Evolutionary conservation across 225 moss, liverwort and hornwort genomes (phyloP).

Genomic region (Physcomitrellopsis africana): DNA sequence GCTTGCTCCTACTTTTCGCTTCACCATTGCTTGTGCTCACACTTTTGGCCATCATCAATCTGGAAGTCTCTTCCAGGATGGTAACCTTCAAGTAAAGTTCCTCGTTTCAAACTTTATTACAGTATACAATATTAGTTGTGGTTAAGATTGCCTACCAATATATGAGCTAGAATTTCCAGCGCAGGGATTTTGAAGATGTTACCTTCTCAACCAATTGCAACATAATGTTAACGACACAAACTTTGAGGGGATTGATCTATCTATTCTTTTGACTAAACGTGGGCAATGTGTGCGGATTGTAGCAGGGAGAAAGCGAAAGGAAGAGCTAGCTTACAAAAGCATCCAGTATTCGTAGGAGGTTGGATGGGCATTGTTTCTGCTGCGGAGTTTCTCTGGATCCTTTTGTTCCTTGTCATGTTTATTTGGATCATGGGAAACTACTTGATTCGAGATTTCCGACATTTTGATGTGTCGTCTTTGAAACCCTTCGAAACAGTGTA

Average conservation of each 20-base stretch:
- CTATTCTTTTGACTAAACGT: slow-evolving; percentile 7
- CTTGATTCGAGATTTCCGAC: slow-evolving; percentile 40
- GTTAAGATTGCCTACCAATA: slow-evolving; percentile 1
- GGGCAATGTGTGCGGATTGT: slow-evolving; percentile 27
- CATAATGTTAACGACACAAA: background rate
- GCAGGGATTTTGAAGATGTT: background rate
- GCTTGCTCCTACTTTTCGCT: slow-evolving; percentile 48
- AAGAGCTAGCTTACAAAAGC: slow-evolving; percentile 46
- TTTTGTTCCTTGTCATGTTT: slow-evolving; percentile 56
- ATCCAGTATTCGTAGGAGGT: slow-evolving; percentile 50
- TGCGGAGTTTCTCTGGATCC: slow-evolving; percentile 58
- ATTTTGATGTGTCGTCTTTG: slow-evolving; percentile 37
- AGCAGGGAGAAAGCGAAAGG: slow-evolving; percentile 49
- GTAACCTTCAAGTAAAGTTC: slow-evolving; percentile 41
- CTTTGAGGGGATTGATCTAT: slow-evolving; percentile 9
- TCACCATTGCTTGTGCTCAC: slow-evolving; percentile 50
- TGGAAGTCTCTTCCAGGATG: slow-evolving; percentile 46
- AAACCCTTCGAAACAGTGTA: slow-evolving; percentile 52
- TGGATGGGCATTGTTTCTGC: slow-evolving; percentile 64
- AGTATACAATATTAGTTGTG: background rate
- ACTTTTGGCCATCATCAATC: slow-evolving; percentile 45
- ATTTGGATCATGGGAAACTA: slow-evolving; percentile 62
- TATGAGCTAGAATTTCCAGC: slow-evolving; percentile 1
- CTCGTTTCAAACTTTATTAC: background rate
- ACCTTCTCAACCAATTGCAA: background rate